Evolutionary conservation across 2,329 filamentous ascomycete genomes (phyloP), one percentile per base, ranked within the genome.

Genomic region (Monosporascus sp.): DNA sequence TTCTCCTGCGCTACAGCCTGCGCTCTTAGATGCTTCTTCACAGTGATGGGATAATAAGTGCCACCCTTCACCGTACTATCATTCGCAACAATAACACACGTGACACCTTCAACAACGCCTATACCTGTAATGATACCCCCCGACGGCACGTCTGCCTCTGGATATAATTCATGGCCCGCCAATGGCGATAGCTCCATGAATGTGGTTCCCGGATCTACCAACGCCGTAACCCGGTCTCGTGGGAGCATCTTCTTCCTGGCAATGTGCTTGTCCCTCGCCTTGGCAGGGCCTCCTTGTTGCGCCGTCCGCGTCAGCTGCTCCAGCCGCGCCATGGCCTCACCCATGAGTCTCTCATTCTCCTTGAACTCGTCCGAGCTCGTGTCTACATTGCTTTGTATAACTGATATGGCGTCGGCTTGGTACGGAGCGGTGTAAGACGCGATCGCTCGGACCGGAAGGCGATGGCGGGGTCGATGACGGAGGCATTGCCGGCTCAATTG

Each of bases 51-150:
- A 67, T 93, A 97, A 74, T 99, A 99, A 2, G 93, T 96, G 24
- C 93, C 93, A 50, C 93, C 93, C 74, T 97, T 99, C 66, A 97
- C 93, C 18, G 93, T 97, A 74, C 90, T 95, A 69, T 97, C 93
- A 69, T 97, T 97, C 54, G 91, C 92, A 49, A 97, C 89, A 62
- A 97, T 89, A 75, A 97, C 87, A 70, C 93, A 97, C 41, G 86
- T 87, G 25, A 96, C 90, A 15, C 93, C 93, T 68, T 94, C 88
- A 25, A 99, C 89, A 2, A 88, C 87, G 3, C 93, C 93, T 50
- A 97, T 84, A 1, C 93, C 94, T 0, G 94, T 95, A 54, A 99
- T 90, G 60, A 99, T 94, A 7, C 91, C 93, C 25, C 88, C 94
- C 0, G 90, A 87, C 0, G 93, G 90, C 2, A 97, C 88, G 17